A percentile compares a stretch with the other conserved stretches of the same genome.
phyloP scores from a whole-genome alignment of 192 early-diverging fungal species.

The Anaeromyces robustus region DNA sequence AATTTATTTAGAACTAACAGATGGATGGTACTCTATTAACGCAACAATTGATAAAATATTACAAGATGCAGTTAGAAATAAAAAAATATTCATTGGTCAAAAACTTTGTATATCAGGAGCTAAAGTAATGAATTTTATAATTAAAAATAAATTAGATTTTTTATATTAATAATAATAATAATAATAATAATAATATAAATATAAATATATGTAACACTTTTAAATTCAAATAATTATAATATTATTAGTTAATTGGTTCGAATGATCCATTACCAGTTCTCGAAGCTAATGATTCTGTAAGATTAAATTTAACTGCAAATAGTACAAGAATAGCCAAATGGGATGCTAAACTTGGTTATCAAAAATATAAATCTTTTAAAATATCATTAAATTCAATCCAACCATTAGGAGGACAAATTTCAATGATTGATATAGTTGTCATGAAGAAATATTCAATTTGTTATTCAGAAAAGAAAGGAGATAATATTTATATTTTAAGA shows the following conservation, averaged over 20 bases:
- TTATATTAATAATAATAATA: too few species aligned
- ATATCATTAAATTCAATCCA: background rate
- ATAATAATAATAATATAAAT: too few species aligned
- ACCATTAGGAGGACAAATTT: conserved; percentile 39
- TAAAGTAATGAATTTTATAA: too few species aligned
- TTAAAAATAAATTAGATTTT: too few species aligned
- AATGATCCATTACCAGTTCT: conserved; percentile 13
- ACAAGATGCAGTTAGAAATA: conserved; percentile 11
- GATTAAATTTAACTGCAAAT: conserved; percentile 32
- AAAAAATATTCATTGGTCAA: conserved; percentile 30
- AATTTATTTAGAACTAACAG: conserved; percentile 30
- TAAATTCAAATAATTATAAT: too few species aligned
- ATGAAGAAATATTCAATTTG: conserved; percentile 29
- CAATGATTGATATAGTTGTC: conserved; percentile 42
- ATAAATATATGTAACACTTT: too few species aligned
- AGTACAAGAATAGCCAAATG: conserved; percentile 32
- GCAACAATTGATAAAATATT: conserved; percentile 31
- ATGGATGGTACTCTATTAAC: conserved; percentile 55
- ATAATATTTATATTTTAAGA: background rate
- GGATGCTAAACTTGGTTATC: conserved; percentile 48
- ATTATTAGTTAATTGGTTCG: conserved; percentile 11
- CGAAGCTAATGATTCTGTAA: conserved; percentile 11
- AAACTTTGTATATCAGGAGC: conserved; percentile 45
- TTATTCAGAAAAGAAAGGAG: background rate
- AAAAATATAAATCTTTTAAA: conserved; percentile 6